phyloP scores from a whole-genome alignment of 2,329 filamentous ascomycete genomes.

The Geosmithia morbida region DNA sequence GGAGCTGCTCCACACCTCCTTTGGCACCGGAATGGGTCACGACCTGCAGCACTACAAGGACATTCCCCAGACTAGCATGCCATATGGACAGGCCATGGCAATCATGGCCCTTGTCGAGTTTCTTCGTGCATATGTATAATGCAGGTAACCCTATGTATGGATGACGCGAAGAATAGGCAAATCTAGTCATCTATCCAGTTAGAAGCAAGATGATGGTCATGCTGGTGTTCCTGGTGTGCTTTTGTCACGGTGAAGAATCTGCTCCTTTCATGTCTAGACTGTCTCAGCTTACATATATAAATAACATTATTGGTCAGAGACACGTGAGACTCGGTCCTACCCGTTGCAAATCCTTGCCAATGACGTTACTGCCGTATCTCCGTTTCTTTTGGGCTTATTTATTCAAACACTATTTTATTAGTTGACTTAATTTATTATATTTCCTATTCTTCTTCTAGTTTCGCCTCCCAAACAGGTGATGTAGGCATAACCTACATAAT shows the following conservation, averaged over 20 bases:
- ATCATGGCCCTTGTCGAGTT: slow-evolving; percentile 71
- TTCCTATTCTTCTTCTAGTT: neutral
- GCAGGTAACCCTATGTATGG: no score
- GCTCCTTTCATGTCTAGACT: neutral
- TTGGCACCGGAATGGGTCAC: slow-evolving; percentile 66
- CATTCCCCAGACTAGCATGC: slow-evolving; percentile 67
- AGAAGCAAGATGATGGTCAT: neutral
- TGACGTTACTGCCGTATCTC: neutral
- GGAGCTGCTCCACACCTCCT: slow-evolving; percentile 60
- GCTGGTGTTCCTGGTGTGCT: neutral
- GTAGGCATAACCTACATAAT: no score
- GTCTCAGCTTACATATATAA: neutral
- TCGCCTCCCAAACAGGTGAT: neutral
- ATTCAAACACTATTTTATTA: neutral
- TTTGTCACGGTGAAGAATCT: no score
- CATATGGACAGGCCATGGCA: slow-evolving; percentile 73
- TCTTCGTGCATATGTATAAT: slow-evolving; percentile 3
- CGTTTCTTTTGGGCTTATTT: neutral
- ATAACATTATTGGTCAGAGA: neutral
- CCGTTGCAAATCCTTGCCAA: neutral
- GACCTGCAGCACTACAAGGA: slow-evolving; percentile 63
- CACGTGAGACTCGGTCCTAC: neutral
- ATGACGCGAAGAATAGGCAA: neutral
- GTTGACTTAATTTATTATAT: no score
- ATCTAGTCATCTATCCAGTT: neutral